Base-by-base conservation (phyloP, 352 stramenopile species). In the Pythium periplocum region DNA sequence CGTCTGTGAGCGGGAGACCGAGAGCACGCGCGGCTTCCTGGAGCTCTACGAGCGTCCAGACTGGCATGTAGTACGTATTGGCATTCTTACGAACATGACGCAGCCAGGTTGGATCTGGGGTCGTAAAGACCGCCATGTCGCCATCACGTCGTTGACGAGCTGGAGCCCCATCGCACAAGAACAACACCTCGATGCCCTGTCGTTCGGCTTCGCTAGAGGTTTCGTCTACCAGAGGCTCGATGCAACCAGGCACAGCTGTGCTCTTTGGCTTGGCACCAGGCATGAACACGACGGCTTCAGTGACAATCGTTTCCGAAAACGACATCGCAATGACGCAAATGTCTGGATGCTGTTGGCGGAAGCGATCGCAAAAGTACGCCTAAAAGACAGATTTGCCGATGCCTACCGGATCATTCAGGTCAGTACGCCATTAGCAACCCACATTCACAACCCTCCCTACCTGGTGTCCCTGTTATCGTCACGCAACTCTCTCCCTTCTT, bases 321-420 rank as follows among this genome's bases (percentile, higher is more conserved):
- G 12, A 10, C 31, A 30, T 30, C 31, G 45, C 45, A 30, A 50
- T 50, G 12, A 50, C 31, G 6, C 12, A 33, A 10, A 30, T 50
- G 45, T 34, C 31, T 10, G 12, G 45, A 30, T 50, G 45, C n/a
- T 34, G 6, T 12, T 8, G n/a, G 45, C 45, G 45, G 45, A 37
- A 50, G n/a, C 45, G 45, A 33, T 50, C 45, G 2, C 12, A 50
- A 50, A 50, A 50, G 45, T 50, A 50, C 45, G 45, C 45, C 2
- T 50, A 50, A 50, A 50, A 50, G n/a, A 50, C 45, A 10, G 45
- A 50, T 30, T 50, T 50, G 45, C 45, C 45, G 45, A 50, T 50
- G 45, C 45, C 45, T 50, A 50, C 31, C 9, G 6, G 31, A 33
- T 50, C 11, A 8, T 34, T 30, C 9, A 10, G 9, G 31, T 30